Base-by-base conservation (phyloP, 192 early-diverging fungal genomes). In the Linnemannia exigua region DNA sequence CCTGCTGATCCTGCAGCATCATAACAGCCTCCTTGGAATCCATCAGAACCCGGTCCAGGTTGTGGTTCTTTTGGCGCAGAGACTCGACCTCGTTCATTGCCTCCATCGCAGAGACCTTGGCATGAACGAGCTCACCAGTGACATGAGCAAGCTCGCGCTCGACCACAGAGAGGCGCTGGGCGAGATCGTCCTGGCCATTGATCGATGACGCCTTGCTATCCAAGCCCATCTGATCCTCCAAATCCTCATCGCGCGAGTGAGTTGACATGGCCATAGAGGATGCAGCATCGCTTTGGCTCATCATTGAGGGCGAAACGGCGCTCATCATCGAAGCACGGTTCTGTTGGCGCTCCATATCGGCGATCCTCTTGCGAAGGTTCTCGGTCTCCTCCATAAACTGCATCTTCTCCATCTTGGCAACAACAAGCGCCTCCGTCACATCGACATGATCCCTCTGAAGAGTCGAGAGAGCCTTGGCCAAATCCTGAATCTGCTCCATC, bases 381-480 rank as follows among this genome's bases (percentile, higher is more conserved):
- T 95, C 89, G 47, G 89, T 71, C 68, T 92, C 90, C 12, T 87
- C 89, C 72, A 88, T 68, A 12, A 89, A 67, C 74, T 92, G 89
- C 75, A 90, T 87, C 75, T 88, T 89, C 58, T 88, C 89, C 84
- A 94, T 87, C 76, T 93, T 90, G 37, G 82, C 72, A n/a, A 79
- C 83, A 19, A 96, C 87, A 14, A 93, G 80, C 33, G 88, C 79
- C 67, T 95, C 94, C 20, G 92, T 93, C 5, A 95, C 80, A 20
- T 91, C 86, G 12, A 92, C 88, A 72, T 96, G 94, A 67, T 96
- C 95, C 67, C 91, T 90, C 75, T 95, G 95, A 12, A 94, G 84
- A 11, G 87, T 81, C 38, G 95, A 94, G 58, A 94, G 89, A n/a
- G 89, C 89, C 11, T 82, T 84, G 73, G 96, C 95, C 48, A 95